Evolutionary conservation across 2,329 filamentous ascomycete genomes (phyloP).

Genomic region (Cordyceps militaris): DNA sequence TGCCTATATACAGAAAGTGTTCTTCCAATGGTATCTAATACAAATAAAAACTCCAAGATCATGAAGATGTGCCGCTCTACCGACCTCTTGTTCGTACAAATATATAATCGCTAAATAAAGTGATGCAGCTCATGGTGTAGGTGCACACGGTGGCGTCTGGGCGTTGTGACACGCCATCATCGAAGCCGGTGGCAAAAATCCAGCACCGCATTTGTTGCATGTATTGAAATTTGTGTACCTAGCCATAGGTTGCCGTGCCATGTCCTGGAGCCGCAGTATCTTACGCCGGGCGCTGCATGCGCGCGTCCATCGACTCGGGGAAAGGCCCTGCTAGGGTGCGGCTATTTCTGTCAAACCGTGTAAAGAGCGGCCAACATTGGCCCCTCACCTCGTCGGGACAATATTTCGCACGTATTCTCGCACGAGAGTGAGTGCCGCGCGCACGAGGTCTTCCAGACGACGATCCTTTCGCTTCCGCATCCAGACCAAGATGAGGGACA

Average conservation of each 20-base stretch:
- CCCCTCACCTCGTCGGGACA: slow-evolving; percentile 47
- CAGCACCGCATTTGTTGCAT: not conserved
- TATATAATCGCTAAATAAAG: not conserved
- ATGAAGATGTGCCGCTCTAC: not conserved
- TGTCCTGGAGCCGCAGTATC: not conserved
- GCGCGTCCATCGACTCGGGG: no score
- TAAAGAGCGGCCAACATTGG: no score
- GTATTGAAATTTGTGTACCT: not conserved
- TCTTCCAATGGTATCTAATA: slow-evolving; percentile 7
- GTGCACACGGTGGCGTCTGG: no score
- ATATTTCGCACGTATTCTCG: slow-evolving; percentile 54
- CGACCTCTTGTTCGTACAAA: slow-evolving; percentile 2
- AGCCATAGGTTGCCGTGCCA: not conserved
- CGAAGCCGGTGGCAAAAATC: not conserved
- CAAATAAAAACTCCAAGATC: slow-evolving; percentile 10
- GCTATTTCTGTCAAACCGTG: no score
- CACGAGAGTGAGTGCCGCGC: slow-evolving; percentile 51
- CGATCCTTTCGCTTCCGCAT: slow-evolving; percentile 65
- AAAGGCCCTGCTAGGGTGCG: no score
- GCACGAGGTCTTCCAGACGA: slow-evolving; percentile 65
- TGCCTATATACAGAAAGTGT: not conserved
- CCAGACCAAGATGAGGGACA: slow-evolving; percentile 62
- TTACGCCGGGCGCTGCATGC: not conserved
- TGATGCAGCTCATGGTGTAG: not conserved
- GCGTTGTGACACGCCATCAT: not conserved